Evolutionary conservation across 2,329 filamentous ascomycete species (phyloP).

Genomic region (Claviceps pazoutovae): DNA sequence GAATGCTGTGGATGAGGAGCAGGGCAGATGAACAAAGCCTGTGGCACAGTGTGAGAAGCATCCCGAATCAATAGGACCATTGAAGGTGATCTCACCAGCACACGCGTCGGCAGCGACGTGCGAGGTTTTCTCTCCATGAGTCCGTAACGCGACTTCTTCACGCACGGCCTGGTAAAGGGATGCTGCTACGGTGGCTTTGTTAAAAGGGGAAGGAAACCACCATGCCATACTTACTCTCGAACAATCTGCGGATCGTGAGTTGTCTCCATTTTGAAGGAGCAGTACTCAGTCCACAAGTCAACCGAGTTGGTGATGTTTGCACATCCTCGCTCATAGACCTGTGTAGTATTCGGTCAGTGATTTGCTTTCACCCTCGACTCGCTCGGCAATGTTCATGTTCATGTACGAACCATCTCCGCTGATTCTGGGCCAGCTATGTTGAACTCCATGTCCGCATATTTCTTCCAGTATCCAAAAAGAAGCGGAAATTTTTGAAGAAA

Average conservation of each 20-base stretch:
- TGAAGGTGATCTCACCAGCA: constrained; percentile 60
- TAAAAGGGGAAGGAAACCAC: constrained; percentile 51
- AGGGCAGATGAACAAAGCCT: constrained; percentile 39
- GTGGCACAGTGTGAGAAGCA: constrained; percentile 51
- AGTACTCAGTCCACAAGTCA: constrained; percentile 95
- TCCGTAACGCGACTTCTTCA: constrained; percentile 19
- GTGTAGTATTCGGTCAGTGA: background rate
- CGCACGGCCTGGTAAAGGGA: constrained; percentile 22
- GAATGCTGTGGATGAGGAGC: constrained; percentile 24
- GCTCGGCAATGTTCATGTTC: background rate
- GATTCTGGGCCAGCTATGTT: constrained; percentile 93
- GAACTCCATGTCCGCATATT: constrained; percentile 96
- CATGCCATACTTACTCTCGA: constrained; percentile 88
- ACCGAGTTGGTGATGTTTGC: constrained; percentile 88
- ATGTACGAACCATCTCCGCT: constrained; percentile 68
- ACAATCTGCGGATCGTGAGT: constrained; percentile 89
- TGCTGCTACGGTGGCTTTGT: constrained; percentile 37
- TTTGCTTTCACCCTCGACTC: background rate
- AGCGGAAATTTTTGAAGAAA: constrained; percentile 92
- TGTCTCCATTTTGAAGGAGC: constrained; percentile 94
- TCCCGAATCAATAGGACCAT: constrained; percentile 41
- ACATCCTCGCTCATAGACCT: constrained; percentile 92
- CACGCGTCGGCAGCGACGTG: constrained; percentile 24
- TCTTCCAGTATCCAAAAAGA: constrained; percentile 98
- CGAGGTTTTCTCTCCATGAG: constrained; percentile 15